A percentile compares a stretch with the other conserved stretches of the same genome.
Evolutionary conservation across 1,139 yeast genomes (phyloP).

Genomic region (Lodderomyces theae): DNA sequence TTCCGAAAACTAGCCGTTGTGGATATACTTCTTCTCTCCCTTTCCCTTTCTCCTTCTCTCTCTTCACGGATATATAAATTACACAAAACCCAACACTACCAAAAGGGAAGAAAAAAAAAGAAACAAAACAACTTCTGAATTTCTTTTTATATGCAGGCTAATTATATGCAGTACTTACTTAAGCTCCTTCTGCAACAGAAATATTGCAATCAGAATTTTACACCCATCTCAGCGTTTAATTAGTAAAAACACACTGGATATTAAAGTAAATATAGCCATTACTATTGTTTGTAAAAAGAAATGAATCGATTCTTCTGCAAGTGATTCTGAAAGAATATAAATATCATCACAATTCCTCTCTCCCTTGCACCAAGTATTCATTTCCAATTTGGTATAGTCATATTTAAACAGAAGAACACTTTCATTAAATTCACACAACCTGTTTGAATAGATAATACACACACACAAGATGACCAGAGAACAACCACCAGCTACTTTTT

Average conservation of each 20-base stretch:
- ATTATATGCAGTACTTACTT: too few species aligned
- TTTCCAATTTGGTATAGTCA: too few species aligned
- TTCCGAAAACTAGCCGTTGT: too few species aligned
- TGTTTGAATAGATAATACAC: not conserved
- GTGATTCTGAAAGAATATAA: not conserved
- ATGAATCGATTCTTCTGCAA: too few species aligned
- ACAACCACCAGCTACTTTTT: slow-evolving; percentile 46
- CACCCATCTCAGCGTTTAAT: too few species aligned
- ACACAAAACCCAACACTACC: not conserved
- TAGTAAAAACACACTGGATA: too few species aligned
- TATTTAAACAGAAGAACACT: too few species aligned
- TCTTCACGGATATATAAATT: not conserved
- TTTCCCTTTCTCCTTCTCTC: not conserved
- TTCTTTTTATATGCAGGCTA: not conserved
- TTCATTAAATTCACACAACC: slow-evolving; percentile 1
- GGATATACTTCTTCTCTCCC: too few species aligned
- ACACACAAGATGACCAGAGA: slow-evolving; percentile 19
- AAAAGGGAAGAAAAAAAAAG: not conserved
- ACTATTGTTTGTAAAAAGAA: too few species aligned
- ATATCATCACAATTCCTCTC: not conserved
- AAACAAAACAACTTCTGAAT: not conserved
- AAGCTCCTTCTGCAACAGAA: not conserved
- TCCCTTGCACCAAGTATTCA: too few species aligned
- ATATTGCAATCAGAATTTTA: too few species aligned
- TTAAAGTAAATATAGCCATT: too few species aligned